Evolutionary conservation across 768 basidiomycete genomes (phyloP).

Genomic region (Auricularia sp.): DNA sequence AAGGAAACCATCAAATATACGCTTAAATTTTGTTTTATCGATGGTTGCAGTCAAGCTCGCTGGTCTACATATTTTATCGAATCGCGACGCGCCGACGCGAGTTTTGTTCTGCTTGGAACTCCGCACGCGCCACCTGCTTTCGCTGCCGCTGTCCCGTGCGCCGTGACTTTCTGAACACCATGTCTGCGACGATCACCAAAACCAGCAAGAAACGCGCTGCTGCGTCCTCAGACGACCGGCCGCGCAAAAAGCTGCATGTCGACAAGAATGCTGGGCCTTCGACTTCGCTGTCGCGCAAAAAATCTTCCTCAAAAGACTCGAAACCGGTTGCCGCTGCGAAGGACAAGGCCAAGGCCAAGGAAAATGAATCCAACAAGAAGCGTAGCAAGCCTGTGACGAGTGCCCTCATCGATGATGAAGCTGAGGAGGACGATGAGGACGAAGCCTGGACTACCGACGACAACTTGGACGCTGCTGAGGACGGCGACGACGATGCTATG

Average conservation of each 20-base stretch:
- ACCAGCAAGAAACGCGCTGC: background rate
- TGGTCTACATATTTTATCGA: too few relatives aligned
- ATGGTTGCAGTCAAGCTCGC: too few relatives aligned
- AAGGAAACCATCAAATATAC: too few relatives aligned
- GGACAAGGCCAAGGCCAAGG: background rate
- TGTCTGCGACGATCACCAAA: background rate
- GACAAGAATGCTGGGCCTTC: background rate
- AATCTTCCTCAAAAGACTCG: background rate
- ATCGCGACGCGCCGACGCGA: too few relatives aligned
- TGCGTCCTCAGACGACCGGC: background rate
- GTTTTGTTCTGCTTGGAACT: too few relatives aligned
- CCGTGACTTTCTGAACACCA: background rate
- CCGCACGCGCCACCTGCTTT: too few relatives aligned
- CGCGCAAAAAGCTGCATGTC: background rate
- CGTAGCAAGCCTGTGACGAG: slow-evolving; percentile 53
- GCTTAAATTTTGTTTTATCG: too few relatives aligned
- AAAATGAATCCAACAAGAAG: slow-evolving; percentile 17
- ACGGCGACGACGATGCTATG: slow-evolving; percentile 23
- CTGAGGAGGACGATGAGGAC: slow-evolving; percentile 30
- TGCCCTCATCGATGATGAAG: slow-evolving; percentile 26
- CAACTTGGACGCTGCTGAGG: slow-evolving; percentile 23
- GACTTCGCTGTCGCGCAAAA: background rate
- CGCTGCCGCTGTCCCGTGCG: too few relatives aligned
- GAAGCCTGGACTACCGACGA: slow-evolving; percentile 23
- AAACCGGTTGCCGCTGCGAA: background rate